Base-by-base conservation (phyloP, 306 rosid genomes). In the Vicia villosa region DNA sequence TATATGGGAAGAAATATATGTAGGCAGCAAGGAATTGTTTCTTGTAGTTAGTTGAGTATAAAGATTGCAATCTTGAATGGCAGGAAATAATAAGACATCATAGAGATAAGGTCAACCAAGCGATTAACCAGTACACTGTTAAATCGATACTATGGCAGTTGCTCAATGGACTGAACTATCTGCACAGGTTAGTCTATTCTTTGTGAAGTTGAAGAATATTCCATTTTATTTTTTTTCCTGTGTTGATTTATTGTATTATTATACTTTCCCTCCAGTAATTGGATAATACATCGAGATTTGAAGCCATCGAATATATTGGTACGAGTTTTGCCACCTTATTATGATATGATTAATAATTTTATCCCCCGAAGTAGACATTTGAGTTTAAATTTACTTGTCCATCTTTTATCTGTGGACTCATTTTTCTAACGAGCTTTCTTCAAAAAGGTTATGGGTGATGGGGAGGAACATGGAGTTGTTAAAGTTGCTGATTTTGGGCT, bases 401-500 rank as follows among this genome's bases (percentile, higher is more conserved):
- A 15, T 37, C 32, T 40, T 26, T 70, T 50, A 59, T 66, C 15
- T 7, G 34, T 68, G 62, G 49, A 16, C 66, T 32, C 19, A 16
- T 65, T 52, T 66, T 62, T 72, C 36, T 73, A 36, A 57, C n/a
- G 13, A 61, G 57, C 63, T 21, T 46, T 81, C 42, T 42, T 42
- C 59, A 12, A 70, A 45, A 75, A 93, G 98, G 98, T 90, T 77
- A 93, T 88, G 97, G 98, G 98, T 15, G 98, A 93, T 1, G 92
- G 70, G 47, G 98, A 93, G 82, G 98, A 93, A 56, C 97, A 82
- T 22, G 98, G 98, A 37, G 81, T 90, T 77, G 86, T 93, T 59
- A 93, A 93, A 84, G 85, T 93, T 79, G 98, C 96, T 34, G 98
- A 93, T 86, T 93, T 93, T 83, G 98, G 98, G 79, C 98, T 93